These are phyloP conservation scores for Trichosporon faecale DNA, from an alignment of 1,284 basidiomycete genomes.

Conservation along the genomic window DNA sequence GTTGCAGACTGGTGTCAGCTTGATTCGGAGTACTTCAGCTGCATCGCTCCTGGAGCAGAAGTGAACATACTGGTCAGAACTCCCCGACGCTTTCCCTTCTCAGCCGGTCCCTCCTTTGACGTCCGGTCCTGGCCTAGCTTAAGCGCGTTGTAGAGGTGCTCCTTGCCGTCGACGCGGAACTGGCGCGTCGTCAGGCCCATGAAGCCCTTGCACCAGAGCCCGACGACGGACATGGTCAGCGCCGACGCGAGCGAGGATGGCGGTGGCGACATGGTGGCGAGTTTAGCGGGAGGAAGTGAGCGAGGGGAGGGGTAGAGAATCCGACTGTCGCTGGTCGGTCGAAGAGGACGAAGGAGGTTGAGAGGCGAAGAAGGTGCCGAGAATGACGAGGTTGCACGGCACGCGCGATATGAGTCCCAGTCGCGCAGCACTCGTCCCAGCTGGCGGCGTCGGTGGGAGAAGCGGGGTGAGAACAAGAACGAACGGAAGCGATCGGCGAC, in stretches of 20 bases:
- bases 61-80: slow-evolving; percentile 67
- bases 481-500: background rate
- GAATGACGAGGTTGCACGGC: no score
- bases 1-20: slow-evolving; percentile 66
- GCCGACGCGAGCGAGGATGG: slow-evolving; percentile 37
- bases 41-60: background rate
- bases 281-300: no score
- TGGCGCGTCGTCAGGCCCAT: slow-evolving; percentile 64
- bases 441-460: no score
- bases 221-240: slow-evolving; percentile 53
- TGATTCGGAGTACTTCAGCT: background rate
- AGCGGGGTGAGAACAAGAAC: background rate
- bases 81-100: slow-evolving; percentile 58
- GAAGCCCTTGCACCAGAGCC: slow-evolving; percentile 71
- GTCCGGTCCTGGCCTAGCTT: slow-evolving; percentile 22
- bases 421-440: no score
- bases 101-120: background rate
- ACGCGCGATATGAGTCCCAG: no score
- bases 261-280: slow-evolving; percentile 11
- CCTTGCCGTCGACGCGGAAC: slow-evolving; percentile 66
- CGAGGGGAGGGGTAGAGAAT: no score
- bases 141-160: slow-evolving; percentile 64
- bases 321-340: no score
- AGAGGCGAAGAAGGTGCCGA: no score
- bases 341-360: no score